Evolutionary conservation across 2,329 filamentous ascomycete species (phyloP), one percentile per base, ranked within the genome.

Genomic region (Boeremia lycopersici): DNA sequence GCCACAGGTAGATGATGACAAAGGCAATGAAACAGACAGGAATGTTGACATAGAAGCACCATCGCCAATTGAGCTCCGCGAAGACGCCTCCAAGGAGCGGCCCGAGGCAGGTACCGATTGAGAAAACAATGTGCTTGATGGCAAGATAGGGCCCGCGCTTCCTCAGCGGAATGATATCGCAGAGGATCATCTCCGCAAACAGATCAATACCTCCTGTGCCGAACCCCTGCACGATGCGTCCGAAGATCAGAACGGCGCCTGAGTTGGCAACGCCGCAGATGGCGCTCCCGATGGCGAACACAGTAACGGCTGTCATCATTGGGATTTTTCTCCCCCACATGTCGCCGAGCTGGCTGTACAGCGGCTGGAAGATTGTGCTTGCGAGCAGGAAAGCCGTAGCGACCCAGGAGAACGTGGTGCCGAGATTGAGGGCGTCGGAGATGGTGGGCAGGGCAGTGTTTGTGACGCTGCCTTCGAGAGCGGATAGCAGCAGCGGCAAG

Each of bases 141-240:
- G 61, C 63, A 26, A 71, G 53, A 54, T 76, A 82, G 10, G 76
- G 70, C 9, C 77, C 77, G 45, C 82, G 69, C 54, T 82, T 62
- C 3, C 65, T 56, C 25, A 84, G 67, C 0, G 81, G 78, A 0
- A 84, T 76, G 3, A 84, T 64, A 50, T 84, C 82, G 23, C 75
- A 79, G 7, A 83, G 71, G 15, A 85, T 76, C 46, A 83, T 75
- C 23, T 80, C 77, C 4, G 77, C 71, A 2, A 84, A 68, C 35
- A 79, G 64, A 44, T 74, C 75, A 58, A 80, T 75, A 0, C 81
- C 81, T 2, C 78, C 80, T 1, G 71, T 76, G 0, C 81, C 81
- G 2, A 81, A 62, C 0, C 85, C 85, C 51, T 87, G 83, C 1
- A 87, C 67, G 0, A 77, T 77, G 0, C 84, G 77, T n/a, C 82